Base-by-base conservation (phyloP, 2,329 filamentous ascomycete genomes). In the Penicillium sp. region DNA sequence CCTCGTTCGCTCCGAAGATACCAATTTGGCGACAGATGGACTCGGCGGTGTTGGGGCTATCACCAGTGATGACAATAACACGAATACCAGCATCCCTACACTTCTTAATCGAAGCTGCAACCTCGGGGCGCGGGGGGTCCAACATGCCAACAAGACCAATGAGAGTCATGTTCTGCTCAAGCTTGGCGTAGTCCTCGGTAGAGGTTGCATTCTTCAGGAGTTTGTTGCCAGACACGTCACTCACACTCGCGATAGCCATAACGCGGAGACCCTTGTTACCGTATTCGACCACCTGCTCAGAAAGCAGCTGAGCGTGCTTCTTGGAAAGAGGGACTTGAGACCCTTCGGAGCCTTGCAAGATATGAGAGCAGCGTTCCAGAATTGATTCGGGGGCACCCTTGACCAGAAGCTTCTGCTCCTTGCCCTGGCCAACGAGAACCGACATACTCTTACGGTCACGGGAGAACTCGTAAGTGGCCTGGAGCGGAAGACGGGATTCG, bases 371-470 rank as follows among this genome's bases (percentile, higher is more conserved):
- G 58, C 96, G 90, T 67, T 96, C 93, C 60, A 99, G 84, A 66
- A 99, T 88, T 13, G 92, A 91, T 76, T 99, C 95, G 6, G 95
- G 95, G 21, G 96, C 95, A 68, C 95, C 95, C 79, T 99, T 99
- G 64, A 99, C 93, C 48, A 99, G 84, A 11, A 99, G 86, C 73
- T 89, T 92, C 78, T 95, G 86, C 52, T 86, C 77, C 49, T 82
- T 80, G 55, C 84, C 88, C 53, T 84, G 83, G 63, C 89, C 84
- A 61, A 96, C 91, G 57, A 98, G 80, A 35, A 99, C 96, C 48
- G 95, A 99, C 95, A 99, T 99, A 77, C 93, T 98, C 85, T 99
- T 99, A 61, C 95, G 87, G 76, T 99, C 95, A 67, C 95, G 88
- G 1, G 95, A 98, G 78, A 99, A 99, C 73, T 99, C 95, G 68